Percentiles rank a stretch among this genome's conserved stretches.
phyloP scores from a whole-genome alignment of 257 asterid species.

The Petrea volubilis region DNA sequence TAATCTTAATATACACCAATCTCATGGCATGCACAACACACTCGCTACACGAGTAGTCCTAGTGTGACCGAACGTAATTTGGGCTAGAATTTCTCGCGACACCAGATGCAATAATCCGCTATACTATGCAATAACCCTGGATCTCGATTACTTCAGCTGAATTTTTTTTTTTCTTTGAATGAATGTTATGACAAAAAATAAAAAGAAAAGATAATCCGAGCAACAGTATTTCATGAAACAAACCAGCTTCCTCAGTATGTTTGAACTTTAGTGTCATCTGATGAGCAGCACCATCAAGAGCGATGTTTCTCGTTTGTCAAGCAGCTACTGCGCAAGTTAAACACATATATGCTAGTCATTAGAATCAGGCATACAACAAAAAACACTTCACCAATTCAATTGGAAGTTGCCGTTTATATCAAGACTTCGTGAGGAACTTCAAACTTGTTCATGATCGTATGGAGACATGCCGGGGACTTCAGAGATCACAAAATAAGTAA shows the following conservation, averaged over 20 bases:
- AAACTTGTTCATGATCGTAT: background rate
- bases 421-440: background rate
- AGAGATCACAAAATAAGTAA: no score
- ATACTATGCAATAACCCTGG: constrained; percentile 48
- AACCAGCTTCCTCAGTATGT: constrained; percentile 17
- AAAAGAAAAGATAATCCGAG: background rate
- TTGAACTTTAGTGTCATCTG: constrained; percentile 9
- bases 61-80: no score
- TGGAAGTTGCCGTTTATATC: no score
- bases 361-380: background rate
- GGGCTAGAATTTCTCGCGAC: no score
- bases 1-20: no score
- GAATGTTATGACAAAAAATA: background rate
- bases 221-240: background rate
- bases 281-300: constrained; percentile 15
- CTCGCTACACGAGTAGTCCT: no score
- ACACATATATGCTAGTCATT: background rate
- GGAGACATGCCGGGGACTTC: background rate
- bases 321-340: constrained; percentile 34
- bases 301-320: constrained; percentile 16
- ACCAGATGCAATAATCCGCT: constrained; percentile 58
- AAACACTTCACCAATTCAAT: no score
- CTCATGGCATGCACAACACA: no score
- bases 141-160: constrained; percentile 2
- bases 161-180: background rate